Evolutionary conservation across 192 early-diverging fungal species (phyloP).

Genomic region (Pilobolus umbonatus): DNA sequence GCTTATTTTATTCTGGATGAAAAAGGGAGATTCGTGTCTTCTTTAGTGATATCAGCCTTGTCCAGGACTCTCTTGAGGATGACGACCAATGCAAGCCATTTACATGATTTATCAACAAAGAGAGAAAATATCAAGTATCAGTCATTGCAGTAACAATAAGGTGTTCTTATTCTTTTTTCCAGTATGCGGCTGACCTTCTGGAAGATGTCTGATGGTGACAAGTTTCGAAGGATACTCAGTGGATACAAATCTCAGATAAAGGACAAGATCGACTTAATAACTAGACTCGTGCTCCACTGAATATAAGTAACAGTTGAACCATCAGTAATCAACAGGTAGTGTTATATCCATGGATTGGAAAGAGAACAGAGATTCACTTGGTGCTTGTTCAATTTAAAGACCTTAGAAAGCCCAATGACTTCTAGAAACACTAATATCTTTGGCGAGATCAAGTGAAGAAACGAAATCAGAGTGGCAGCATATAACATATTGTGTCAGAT

Average conservation of each 20-base stretch:
- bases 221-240: conserved; percentile 8
- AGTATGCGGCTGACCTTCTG: no score
- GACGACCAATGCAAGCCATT: no score
- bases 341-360: conserved; percentile 12
- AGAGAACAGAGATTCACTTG: conserved; percentile 8
- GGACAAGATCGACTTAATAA: conserved; percentile 2
- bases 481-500: conserved; percentile 2
- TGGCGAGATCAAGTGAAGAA: background rate
- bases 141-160: no score
- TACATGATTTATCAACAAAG: no score
- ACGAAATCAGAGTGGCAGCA: background rate
- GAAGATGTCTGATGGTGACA: conserved; percentile 15
- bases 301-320: conserved; percentile 10
- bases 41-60: no score
- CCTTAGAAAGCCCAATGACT: conserved; percentile 11
- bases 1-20: no score
- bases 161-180: no score
- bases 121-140: no score
- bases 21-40: no score
- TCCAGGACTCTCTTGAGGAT: no score
- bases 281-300: conserved; percentile 3
- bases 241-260: conserved; percentile 9
- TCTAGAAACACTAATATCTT: conserved; percentile 9
- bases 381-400: no score
- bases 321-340: conserved; percentile 3